Evolutionary conservation across 139 green algal genomes (phyloP).

Genomic region (Dunaliella primolecta): DNA sequence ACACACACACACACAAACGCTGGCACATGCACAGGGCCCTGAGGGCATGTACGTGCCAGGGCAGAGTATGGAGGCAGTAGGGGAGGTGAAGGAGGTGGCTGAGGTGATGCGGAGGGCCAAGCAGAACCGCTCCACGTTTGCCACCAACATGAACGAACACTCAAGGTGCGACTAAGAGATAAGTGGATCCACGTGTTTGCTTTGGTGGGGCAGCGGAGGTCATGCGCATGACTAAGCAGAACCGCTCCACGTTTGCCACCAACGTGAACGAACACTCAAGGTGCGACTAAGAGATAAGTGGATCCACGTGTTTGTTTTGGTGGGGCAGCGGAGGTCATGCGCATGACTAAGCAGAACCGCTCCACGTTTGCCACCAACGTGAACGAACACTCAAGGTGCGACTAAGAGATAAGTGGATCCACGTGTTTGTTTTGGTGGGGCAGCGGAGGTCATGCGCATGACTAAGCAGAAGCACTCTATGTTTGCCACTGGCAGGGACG

Average conservation of each 20-base stretch:
- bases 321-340: constrained; percentile 39
- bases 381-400: constrained; percentile 65
- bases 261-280: constrained; percentile 77
- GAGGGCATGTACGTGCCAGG: constrained; percentile 53
- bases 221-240: constrained; percentile 47
- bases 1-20: constrained; percentile 8
- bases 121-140: constrained; percentile 54
- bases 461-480: constrained; percentile 56
- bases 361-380: constrained; percentile 70
- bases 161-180: too few relatives aligned
- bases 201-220: constrained; percentile 35
- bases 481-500: constrained; percentile 76
- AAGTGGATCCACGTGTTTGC: too few relatives aligned
- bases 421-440: too few relatives aligned
- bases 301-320: too few relatives aligned
- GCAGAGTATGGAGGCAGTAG: constrained; percentile 44
- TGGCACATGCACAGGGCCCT: constrained; percentile 25
- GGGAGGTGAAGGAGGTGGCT: constrained; percentile 13
- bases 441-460: constrained; percentile 37
- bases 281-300: too few relatives aligned
- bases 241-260: constrained; percentile 59
- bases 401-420: too few relatives aligned
- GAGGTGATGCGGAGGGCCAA: constrained; percentile 49
- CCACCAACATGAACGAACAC: constrained; percentile 82
- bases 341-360: constrained; percentile 51